Conservation (phyloP, 73 alveolate genomes). For the Stentor roeselii region DNA sequence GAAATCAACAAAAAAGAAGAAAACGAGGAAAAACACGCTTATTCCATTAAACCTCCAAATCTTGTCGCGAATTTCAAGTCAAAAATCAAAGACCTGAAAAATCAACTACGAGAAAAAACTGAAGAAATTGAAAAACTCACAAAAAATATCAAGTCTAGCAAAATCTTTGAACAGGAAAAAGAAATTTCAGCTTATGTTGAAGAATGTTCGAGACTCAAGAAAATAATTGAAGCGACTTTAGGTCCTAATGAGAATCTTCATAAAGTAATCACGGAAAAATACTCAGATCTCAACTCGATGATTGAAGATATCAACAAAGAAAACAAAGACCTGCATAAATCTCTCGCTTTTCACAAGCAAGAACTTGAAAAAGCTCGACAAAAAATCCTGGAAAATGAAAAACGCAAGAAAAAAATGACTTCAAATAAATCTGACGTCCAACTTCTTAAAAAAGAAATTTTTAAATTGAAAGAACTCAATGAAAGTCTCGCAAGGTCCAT, state of each 20-base stretch:
- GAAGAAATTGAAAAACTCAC: conserved; percentile 46
- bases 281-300: background rate
- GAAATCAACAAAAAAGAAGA: background rate
- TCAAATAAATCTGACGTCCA: background rate
- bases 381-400: background rate
- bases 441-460: background rate
- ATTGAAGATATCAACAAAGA: background rate
- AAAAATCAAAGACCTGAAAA: background rate
- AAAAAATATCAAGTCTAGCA: conserved; percentile 51
- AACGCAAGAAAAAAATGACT: background rate
- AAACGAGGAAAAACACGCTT: background rate
- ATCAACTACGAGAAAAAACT: background rate
- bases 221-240: conserved; percentile 36
- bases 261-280: background rate
- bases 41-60: background rate
- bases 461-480: background rate
- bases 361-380: background rate
- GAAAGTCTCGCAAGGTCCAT: background rate
- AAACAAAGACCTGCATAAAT: background rate
- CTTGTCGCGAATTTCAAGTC: background rate
- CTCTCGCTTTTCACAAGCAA: background rate
- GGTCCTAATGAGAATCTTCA: background rate
- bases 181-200: conserved; percentile 54
- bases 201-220: conserved; percentile 63
- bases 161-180: conserved; percentile 43